These are phyloP conservation scores for Earliella scabrosa DNA, from an alignment of 1,284 basidiomycete genomes.

Conservation along the genomic window DNA sequence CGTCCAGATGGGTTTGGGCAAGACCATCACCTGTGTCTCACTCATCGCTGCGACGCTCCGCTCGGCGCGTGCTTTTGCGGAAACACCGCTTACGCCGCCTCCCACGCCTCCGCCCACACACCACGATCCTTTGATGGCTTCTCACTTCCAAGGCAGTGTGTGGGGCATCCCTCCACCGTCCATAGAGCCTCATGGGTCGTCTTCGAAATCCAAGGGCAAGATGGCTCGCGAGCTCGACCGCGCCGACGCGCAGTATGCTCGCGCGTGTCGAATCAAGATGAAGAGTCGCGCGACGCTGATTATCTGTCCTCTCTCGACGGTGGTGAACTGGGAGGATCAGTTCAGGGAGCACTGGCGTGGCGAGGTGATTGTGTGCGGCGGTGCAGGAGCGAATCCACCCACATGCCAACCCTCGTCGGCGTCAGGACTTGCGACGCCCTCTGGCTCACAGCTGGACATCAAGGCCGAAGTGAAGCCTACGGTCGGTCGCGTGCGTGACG, in stretches of 20 bases:
- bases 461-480: conserved; percentile 40
- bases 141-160: conserved; percentile 77
- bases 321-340: conserved; percentile 99
- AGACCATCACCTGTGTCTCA: conserved; percentile 94
- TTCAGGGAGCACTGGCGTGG: conserved; percentile 95
- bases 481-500: conserved; percentile 43
- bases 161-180: conserved; percentile 77
- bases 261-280: conserved; percentile 74
- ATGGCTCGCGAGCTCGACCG: conserved; percentile 66
- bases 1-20: conserved; percentile 93
- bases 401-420: conserved; percentile 20
- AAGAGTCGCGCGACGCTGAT: conserved; percentile 94
- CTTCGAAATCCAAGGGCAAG: conserved; percentile 66
- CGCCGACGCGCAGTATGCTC: conserved; percentile 66
- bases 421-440: conserved; percentile 30
- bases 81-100: conserved; percentile 52
- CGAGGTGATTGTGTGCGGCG: conserved; percentile 76
- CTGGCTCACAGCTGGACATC: conserved; percentile 35
- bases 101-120: conserved; percentile 45
- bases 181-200: conserved; percentile 23
- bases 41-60: conserved; percentile 86
- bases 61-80: conserved; percentile 74
- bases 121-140: conserved; percentile 49
- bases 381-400: conserved; percentile 27
- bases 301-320: conserved; percentile 95